Evolutionary conservation across 306 rosid species (phyloP).

Genomic region (Fagus sylvatica): DNA sequence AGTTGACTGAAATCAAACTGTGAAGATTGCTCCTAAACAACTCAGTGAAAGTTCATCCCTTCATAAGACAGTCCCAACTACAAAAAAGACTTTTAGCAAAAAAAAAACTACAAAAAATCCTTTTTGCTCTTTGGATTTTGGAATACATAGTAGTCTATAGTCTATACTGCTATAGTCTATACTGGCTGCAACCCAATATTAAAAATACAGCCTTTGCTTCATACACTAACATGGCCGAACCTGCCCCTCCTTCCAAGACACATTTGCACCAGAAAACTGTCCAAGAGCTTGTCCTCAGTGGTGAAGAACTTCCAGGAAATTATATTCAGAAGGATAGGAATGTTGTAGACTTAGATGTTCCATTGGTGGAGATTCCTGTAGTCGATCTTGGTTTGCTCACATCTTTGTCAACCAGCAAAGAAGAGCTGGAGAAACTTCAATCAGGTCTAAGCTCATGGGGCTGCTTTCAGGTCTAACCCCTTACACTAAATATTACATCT

Average conservation of each 20-base stretch:
- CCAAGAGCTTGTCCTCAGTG: slow-evolving; percentile 32
- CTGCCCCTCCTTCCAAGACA: neutral
- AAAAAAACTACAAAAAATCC: too few relatives aligned
- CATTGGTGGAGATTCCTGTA: slow-evolving; percentile 30
- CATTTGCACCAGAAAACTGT: slow-evolving; percentile 22
- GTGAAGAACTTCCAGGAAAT: slow-evolving; percentile 32
- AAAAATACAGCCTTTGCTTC: neutral
- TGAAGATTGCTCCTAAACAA: too few relatives aligned
- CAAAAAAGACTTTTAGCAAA: too few relatives aligned
- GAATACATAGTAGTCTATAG: too few relatives aligned
- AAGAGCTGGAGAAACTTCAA: slow-evolving; percentile 35
- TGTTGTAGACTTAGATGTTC: slow-evolving; percentile 26
- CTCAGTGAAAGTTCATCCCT: too few relatives aligned
- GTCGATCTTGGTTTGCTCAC: slow-evolving; percentile 33
- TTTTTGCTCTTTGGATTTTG: too few relatives aligned
- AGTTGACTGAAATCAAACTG: too few relatives aligned
- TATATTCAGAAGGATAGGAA: slow-evolving; percentile 30
- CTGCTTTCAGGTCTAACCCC: slow-evolving; percentile 41
- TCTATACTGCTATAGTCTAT: too few relatives aligned
- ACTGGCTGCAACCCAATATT: too few relatives aligned
- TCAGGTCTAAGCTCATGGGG: slow-evolving; percentile 43
- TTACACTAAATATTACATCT: too few relatives aligned
- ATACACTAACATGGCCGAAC: slow-evolving; percentile 27
- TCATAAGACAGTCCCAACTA: too few relatives aligned
- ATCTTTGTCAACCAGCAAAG: slow-evolving; percentile 10